These are phyloP conservation scores for Golubevia pallescens DNA, from an alignment of 1,284 basidiomycete genomes.

Conservation along the genomic window DNA sequence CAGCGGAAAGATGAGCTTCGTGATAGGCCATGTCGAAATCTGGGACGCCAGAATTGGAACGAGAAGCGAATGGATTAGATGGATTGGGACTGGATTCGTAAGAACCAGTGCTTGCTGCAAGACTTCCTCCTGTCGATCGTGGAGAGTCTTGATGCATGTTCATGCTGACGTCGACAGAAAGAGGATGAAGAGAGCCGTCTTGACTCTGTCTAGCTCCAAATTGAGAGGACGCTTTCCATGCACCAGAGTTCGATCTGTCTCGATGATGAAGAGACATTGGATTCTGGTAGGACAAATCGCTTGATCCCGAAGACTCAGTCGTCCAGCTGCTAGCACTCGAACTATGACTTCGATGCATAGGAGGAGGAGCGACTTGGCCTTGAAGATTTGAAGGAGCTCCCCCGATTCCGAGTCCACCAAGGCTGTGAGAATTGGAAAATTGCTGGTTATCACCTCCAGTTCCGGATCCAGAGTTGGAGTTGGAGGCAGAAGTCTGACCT, in stretches of 20 bases:
- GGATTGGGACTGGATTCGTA: background rate
- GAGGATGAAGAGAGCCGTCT: background rate
- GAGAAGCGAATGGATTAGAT: background rate
- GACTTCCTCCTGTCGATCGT: background rate
- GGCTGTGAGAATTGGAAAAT: background rate
- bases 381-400: too few species aligned
- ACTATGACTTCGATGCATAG: too few species aligned
- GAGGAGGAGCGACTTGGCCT: too few species aligned
- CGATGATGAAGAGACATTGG: background rate
- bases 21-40: background rate
- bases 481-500: background rate
- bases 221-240: background rate
- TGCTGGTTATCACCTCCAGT: background rate
- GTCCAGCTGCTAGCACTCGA: too few species aligned
- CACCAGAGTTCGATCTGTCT: background rate
- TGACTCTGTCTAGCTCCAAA: background rate
- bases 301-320: too few species aligned
- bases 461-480: background rate
- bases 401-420: too few species aligned
- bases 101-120: background rate
- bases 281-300: background rate
- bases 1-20: background rate
- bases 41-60: background rate
- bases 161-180: background rate
- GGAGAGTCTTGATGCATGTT: background rate